Evolutionary conservation across 495 filamentous ascomycete genomes (phyloP), one percentile per base, ranked within the genome.

Genomic region (Penicillium antarcticum): DNA sequence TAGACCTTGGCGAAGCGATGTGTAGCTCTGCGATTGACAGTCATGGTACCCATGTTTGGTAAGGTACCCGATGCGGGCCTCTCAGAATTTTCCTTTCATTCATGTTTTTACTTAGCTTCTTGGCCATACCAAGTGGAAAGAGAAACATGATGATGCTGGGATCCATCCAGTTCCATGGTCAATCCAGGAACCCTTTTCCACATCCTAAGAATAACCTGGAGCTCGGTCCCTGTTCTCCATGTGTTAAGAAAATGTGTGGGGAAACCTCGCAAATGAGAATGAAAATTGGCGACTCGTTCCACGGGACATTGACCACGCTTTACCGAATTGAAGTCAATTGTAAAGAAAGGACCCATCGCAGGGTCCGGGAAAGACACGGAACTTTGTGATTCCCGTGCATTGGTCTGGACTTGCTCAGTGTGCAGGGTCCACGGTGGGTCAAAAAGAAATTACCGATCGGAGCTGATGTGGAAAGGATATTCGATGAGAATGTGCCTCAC

Each of bases 211-310:
- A 45, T 33, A 45, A 26, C 16, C 21, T 24, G 21, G 39, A 44
- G 39, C 38, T 48, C 49, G 33, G 17, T 18, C 41, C 41, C 21
- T 38, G 3, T 9, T 13, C 40, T 18, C 29, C 16, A 23, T 50
- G 42, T 51, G 26, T 26, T 18, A 44, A 32, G 45, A 53, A 53
- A 52, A 42, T 61, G 12, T 57, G 60, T 58, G 59, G 62, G 60
- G 60, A 62, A 65, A 62, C 56, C 48, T 57, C 54, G 38, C 59
- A 54, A 65, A 63, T 65, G 33, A 53, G 11, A 61, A 31, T 33
- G 36, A 33, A 42, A 14, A 50, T 36, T 26, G 12, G 36, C 45
- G 31, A 45, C 23, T 29, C 34, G 42, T 47, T 42, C 55, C 38
- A 42, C 44, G 41, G 42, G 21, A 37, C 48, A 45, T 39, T 32